Evolutionary conservation across 805 yeast genomes (phyloP).

Genomic region (Lachancea sp.): DNA sequence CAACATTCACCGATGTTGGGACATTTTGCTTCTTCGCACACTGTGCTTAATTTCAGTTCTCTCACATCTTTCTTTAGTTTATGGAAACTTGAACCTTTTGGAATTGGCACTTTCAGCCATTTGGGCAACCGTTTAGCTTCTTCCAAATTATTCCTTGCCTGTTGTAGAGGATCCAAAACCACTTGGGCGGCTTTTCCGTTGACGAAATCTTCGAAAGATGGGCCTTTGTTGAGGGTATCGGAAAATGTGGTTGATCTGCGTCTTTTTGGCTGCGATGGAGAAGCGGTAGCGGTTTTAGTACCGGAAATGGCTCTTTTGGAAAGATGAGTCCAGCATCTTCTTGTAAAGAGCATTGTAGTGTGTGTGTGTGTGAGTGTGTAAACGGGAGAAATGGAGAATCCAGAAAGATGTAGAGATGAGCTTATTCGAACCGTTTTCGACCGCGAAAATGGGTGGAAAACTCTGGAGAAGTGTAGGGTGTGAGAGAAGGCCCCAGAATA

Average conservation of each 20-base stretch:
- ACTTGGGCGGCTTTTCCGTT: conserved; percentile 68
- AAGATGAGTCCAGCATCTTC: conserved; percentile 1
- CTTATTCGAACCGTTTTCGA: no score
- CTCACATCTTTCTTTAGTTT: conserved; percentile 78
- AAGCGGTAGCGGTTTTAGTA: conserved; percentile 14
- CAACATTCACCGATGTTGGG: conserved; percentile 99
- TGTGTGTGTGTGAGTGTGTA: not conserved
- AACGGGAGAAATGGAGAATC: not conserved
- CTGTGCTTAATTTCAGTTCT: conserved; percentile 86
- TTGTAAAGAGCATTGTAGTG: not conserved
- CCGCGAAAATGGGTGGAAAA: no score
- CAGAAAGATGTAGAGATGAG: not conserved
- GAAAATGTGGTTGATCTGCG: conserved; percentile 55
- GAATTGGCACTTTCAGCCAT: conserved; percentile 95
- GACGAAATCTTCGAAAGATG: conserved; percentile 88
- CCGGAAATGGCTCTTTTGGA: conserved; percentile 13
- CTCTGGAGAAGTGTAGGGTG: no score
- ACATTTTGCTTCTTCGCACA: conserved; percentile 97
- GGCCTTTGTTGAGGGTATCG: conserved; percentile 73
- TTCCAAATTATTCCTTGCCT: conserved; percentile 53
- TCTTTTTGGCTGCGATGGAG: conserved; percentile 31
- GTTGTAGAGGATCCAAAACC: conserved; percentile 67
- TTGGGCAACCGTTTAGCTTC: conserved; percentile 71
- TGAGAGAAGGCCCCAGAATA: no score
- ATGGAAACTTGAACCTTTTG: conserved; percentile 84